phyloP scores from a whole-genome alignment of 176 grass and related monocot genomes.

The Triticum dicoccoides region DNA sequence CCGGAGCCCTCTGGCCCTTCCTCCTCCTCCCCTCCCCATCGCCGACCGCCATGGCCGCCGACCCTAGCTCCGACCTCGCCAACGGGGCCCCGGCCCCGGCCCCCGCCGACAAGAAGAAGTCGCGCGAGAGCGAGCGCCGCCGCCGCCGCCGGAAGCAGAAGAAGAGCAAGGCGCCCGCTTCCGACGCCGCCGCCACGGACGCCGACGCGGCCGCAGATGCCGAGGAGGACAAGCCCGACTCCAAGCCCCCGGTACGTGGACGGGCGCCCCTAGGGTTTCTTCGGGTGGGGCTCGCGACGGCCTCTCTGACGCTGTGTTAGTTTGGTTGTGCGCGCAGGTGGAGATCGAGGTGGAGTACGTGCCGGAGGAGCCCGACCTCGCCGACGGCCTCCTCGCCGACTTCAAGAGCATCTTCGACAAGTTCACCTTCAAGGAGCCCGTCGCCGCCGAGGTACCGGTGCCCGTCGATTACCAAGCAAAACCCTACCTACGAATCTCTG shows the following conservation, averaged over 20 bases:
- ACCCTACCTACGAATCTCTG: neutral
- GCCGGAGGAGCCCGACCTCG: slow-evolving; percentile 73
- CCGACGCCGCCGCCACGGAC: neutral
- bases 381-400: slow-evolving; percentile 59
- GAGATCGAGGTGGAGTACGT: slow-evolving; percentile 87
- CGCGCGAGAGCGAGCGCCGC: slow-evolving; percentile 52
- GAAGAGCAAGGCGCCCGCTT: slow-evolving; percentile 39
- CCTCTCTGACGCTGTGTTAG: neutral
- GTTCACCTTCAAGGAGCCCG: slow-evolving; percentile 75
- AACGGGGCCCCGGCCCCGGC: neutral
- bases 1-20: neutral
- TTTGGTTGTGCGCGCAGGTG: slow-evolving; percentile 25
- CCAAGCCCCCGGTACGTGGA: slow-evolving; percentile 17
- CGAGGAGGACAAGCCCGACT: slow-evolving; percentile 18
- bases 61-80: slow-evolving; percentile 20
- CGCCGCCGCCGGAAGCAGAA: slow-evolving; percentile 62
- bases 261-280: neutral
- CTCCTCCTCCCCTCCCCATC: neutral
- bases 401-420: slow-evolving; percentile 85
- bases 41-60: slow-evolving; percentile 34
- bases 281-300: neutral
- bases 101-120: slow-evolving; percentile 39
- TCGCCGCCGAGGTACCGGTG: slow-evolving; percentile 25
- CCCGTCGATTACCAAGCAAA: neutral
- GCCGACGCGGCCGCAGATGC: neutral